phyloP scores from a whole-genome alignment of 371 early-diverging fungal genomes.

The Cokeromyces recurvatus region DNA sequence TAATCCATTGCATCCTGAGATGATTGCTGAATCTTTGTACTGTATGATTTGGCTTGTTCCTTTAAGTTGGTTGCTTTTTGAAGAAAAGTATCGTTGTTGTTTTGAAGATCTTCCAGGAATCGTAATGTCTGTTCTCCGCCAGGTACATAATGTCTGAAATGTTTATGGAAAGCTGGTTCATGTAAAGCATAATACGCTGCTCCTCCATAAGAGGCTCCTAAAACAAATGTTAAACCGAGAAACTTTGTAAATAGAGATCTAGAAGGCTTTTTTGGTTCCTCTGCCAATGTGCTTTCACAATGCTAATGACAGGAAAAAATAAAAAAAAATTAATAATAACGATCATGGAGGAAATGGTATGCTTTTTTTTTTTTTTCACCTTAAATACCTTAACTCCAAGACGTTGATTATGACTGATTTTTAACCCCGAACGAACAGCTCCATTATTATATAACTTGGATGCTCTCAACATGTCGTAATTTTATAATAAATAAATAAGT shows the following conservation, averaged over 20 bases:
- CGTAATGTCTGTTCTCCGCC: conserved; percentile 15
- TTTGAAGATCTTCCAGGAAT: conserved; percentile 11
- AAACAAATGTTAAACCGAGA: too few species aligned
- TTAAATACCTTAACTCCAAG: not conserved
- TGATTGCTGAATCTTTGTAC: conserved; percentile 2
- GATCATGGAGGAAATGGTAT: not conserved
- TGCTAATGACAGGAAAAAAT: conserved; percentile 4
- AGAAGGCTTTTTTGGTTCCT: not conserved
- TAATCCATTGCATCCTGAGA: conserved; percentile 6
- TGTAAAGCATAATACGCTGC: conserved; percentile 11
- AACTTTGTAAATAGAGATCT: not conserved
- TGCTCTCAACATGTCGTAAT: conserved; percentile 33
- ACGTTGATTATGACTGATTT: not conserved
- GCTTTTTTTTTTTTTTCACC: not conserved
- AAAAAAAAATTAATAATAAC: not conserved
- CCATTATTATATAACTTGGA: conserved; percentile 20
- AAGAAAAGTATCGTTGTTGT: too few species aligned
- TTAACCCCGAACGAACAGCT: conserved; percentile 14
- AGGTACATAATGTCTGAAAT: conserved; percentile 15
- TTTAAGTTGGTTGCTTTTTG: conserved; percentile 6
- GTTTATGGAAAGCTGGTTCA: conserved; percentile 9
- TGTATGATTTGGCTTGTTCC: conserved; percentile 11
- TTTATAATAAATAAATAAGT: too few species aligned
- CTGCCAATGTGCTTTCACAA: conserved; percentile 10
- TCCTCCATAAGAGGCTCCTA: conserved; percentile 9